Evolutionary conservation across 2,329 filamentous ascomycete genomes (phyloP).

Genomic region (Verticillium tricorpus): DNA sequence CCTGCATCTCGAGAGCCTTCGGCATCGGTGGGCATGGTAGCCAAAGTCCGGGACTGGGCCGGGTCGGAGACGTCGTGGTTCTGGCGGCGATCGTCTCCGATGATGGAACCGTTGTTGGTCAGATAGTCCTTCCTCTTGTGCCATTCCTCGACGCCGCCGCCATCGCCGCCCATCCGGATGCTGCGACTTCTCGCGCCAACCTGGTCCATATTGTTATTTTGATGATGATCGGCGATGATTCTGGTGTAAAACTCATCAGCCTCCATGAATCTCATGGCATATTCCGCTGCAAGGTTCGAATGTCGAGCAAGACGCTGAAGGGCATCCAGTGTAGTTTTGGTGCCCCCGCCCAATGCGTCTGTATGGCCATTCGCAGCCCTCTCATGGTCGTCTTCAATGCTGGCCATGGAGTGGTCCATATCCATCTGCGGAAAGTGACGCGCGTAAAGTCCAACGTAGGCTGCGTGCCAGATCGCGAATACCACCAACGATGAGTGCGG

Average conservation of each 20-base stretch:
- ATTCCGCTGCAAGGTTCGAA: constrained; percentile 7
- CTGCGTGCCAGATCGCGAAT: constrained; percentile 64
- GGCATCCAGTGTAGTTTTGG: constrained; percentile 4
- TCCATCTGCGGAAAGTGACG: constrained; percentile 68
- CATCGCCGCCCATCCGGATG: constrained; percentile 35
- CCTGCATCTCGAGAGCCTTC: background rate
- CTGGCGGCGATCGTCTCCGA: constrained; percentile 22
- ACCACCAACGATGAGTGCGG: constrained; percentile 64
- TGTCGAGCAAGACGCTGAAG: constrained; percentile 4
- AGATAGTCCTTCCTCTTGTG: constrained; percentile 33
- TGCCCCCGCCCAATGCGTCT: constrained; percentile 15
- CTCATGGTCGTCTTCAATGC: constrained; percentile 24
- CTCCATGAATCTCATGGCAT: constrained; percentile 7
- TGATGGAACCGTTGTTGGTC: constrained; percentile 39
- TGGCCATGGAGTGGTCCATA: constrained; percentile 45
- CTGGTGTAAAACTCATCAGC: constrained; percentile 7
- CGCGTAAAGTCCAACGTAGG: constrained; percentile 62
- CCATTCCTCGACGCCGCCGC: constrained; percentile 54
- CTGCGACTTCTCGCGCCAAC: constrained; percentile 13
- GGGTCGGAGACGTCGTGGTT: background rate
- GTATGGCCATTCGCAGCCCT: constrained; percentile 35
- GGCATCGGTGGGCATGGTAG: background rate
- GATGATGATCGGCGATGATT: constrained; percentile 6
- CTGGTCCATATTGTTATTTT: background rate
- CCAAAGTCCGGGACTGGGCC: background rate